Conservation (phyloP, 2,329 filamentous ascomycete genomes). For the Pseudogymnoascus sp. region DNA sequence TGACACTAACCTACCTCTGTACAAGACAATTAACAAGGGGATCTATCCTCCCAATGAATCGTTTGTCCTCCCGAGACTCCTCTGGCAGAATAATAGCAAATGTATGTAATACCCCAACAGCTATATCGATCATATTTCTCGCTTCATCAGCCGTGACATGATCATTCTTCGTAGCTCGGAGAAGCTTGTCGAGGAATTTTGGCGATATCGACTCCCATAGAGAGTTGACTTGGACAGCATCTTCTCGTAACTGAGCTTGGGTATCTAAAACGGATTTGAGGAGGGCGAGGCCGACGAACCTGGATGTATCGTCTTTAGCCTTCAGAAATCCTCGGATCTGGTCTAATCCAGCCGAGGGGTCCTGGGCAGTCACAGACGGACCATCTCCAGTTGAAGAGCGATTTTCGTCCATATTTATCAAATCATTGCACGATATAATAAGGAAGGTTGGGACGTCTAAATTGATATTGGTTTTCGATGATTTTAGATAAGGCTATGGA, state of each 20-base stretch:
- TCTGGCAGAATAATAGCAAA: conserved; percentile 54
- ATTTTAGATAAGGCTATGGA: neutral
- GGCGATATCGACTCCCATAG: conserved; percentile 57
- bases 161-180: conserved; percentile 45
- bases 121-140: conserved; percentile 57
- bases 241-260: conserved; percentile 44
- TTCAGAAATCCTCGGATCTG: conserved; percentile 52
- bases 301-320: conserved; percentile 59
- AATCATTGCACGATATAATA: neutral
- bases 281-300: conserved; percentile 61
- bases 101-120: conserved; percentile 56
- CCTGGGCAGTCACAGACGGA: conserved; percentile 11
- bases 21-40: conserved; percentile 48
- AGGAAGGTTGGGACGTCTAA: neutral
- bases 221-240: conserved; percentile 40
- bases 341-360: conserved; percentile 32
- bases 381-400: neutral
- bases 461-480: neutral
- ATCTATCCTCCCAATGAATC: conserved; percentile 48
- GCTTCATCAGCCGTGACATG: conserved; percentile 38
- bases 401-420: neutral
- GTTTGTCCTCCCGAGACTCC: conserved; percentile 38
- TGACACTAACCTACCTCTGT: conserved; percentile 49
- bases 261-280: conserved; percentile 62
- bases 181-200: conserved; percentile 58